Base-by-base conservation (phyloP, 2,329 filamentous ascomycete species). In the Alternaria atra region DNA sequence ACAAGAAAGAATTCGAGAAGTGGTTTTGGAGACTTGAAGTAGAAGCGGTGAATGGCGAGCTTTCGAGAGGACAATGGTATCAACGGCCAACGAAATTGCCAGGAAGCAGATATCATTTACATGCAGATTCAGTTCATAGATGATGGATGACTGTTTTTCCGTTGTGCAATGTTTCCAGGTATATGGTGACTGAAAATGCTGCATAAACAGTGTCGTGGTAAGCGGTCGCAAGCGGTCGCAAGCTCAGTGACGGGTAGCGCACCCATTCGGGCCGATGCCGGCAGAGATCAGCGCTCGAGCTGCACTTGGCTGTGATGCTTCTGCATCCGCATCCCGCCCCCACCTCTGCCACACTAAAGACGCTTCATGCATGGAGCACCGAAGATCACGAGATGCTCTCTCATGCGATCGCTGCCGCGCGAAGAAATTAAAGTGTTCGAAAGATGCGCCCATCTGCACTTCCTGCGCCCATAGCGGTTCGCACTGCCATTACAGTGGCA, bases 351-450 rank as follows among this genome's bases (percentile, higher is more conserved):
- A 63, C 57, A 60, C 52, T 60, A 59, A 44, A 27, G 46, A 29
- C 17, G 40, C 46, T 55, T 50, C 58, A 70, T 70, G 67, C 58
- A 70, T 70, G 68, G 68, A 70, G 65, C 64, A 70, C 53, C 68
- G 60, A 64, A 69, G 64, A 50, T 53, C 63, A 27, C 66, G 61
- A 35, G 60, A 64, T 60, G 60, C 57, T 30, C 52, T 65, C 34
- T 65, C 63, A 44, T 72, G 70, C 63, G 68, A 71, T 52, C 64
- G 70, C 30, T 72, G 70, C 50, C 67, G 70, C 46, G 59, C 68
- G 52, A 72, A 72, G 39, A 72, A 72, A 47, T 42, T 72, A 35
- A 72, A 72, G 63, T 72, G 70, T n/a, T 72, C 70, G 25, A 72
- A 72, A 46, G 67, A 72, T 32, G 58, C 63, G 39, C 70, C 70